A percentile compares a stretch with the other conserved stretches of the same genome.
Evolutionary conservation across 441 rosid genomes (phyloP).

Genomic region (Eruca vesicaria): DNA sequence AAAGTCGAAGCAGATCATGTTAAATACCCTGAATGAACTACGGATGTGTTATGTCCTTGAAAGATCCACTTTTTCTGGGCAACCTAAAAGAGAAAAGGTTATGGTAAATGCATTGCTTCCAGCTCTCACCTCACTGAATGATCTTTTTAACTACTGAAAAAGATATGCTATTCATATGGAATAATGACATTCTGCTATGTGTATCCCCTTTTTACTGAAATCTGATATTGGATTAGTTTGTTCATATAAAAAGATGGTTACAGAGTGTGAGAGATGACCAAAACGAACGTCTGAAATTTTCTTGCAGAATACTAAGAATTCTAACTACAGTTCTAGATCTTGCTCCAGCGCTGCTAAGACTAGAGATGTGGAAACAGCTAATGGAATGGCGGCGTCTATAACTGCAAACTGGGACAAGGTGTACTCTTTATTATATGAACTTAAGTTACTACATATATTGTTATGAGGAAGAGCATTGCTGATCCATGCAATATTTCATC

Average conservation of each 20-base stretch:
- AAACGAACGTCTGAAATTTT: constrained; percentile 23
- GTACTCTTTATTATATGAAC: constrained; percentile 10
- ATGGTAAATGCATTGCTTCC: constrained; percentile 47
- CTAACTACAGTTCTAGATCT: constrained; percentile 65
- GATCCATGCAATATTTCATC: too few species aligned
- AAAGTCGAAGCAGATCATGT: constrained; percentile 84
- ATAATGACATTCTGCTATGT: too few species aligned
- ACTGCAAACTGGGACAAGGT: constrained; percentile 88
- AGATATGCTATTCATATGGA: too few species aligned
- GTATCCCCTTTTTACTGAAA: neutral
- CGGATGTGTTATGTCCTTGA: constrained; percentile 71
- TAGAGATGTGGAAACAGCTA: constrained; percentile 44
- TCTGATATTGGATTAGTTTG: neutral
- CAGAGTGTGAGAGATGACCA: constrained; percentile 2
- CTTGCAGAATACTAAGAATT: constrained; percentile 57
- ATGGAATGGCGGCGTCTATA: constrained; percentile 35
- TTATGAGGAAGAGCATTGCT: constrained; percentile 1
- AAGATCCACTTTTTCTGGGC: constrained; percentile 45
- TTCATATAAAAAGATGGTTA: constrained; percentile 2
- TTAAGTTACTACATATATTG: constrained; percentile 3
- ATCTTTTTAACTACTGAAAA: too few species aligned
- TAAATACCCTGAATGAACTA: constrained; percentile 89
- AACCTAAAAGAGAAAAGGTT: constrained; percentile 58
- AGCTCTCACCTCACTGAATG: too few species aligned
- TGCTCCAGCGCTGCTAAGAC: constrained; percentile 45